Base-by-base conservation (phyloP, 768 basidiomycete genomes). In the Amanita jacksonii region DNA sequence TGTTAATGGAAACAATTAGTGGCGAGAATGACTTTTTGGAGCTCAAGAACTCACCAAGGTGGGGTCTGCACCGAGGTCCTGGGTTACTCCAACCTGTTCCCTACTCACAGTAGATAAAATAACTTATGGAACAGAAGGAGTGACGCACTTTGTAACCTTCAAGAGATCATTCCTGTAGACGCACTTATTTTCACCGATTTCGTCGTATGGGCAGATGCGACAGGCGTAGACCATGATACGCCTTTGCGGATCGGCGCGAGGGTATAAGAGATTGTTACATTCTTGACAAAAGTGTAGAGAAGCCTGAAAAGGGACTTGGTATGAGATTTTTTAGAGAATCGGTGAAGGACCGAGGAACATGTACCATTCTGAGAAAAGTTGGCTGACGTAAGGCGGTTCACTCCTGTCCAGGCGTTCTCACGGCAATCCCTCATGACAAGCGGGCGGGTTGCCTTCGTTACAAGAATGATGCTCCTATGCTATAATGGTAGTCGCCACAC, bases 191-290 rank as follows among this genome's bases (percentile, higher is more conserved):
- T 85, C 81, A 19, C 82, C 80, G 48, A 80, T 76, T 63, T 96
- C 90, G 51, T 87, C 81, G 60, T 85, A 89, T 1, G 69, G 62
- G 61, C 93, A 97, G 56, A 94, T 96, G 39, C 91, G 76, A 59
- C 93, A 97, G 1, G 83, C 83, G 52, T 92, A 93, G 33, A 92
- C 77, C 76, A 97, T 83, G 43, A 84, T 77, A 36, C 84, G 75
- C 37, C 91, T 81, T 49, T 81, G 73, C 45, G 78, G 79, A 63
- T 96, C 93, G 33, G 88, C 92, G 66, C 92, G 82, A 16, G 91
- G 91, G 61, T 94, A 93, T 41, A 96, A 72, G 22, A 96, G 74
- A 59, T 96, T 94, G 67, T 93, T 92, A 71, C 91, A 94, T 70
- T 94, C 91, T 30, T 79, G 81, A 56, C 91, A 94, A 64, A 94